Evolutionary conservation across 176 grass and related monocot species (phyloP), one percentile per base, ranked within the genome.

Genomic region (Zizania latifolia): DNA sequence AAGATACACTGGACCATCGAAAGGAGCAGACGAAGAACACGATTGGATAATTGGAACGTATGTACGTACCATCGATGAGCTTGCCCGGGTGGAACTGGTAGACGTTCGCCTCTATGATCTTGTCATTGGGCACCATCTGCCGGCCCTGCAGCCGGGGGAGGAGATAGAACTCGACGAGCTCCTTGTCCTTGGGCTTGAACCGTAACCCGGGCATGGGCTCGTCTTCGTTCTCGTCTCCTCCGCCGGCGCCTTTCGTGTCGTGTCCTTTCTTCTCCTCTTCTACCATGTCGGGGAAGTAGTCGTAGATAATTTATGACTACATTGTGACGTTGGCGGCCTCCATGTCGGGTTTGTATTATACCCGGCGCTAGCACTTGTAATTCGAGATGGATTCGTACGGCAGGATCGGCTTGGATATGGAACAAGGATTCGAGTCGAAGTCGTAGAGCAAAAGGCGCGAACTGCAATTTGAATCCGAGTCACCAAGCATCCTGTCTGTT

Each of bases 81-180:
- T 48, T 64, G 50, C 65, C 79, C 1, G 79, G 79, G 6, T 78
- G 74, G 32, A 17, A 78, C 13, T 14, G 3, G 73, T 83, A 82
- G 0, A 77, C 67, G 59, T 73, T 14, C 4, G 75, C 67, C 2
- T 87, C 60, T 79, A 78, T 82, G 67, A 83, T 5, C 30, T 6
- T 6, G 39, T 40, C 23, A 4, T 50, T 65, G 67, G 37, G 66
- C 29, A 66, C 67, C 39, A 8, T 24, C 10, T 48, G 67, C 32
- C 10, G 16, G 79, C 22, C 39, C 58, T 73, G 48, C 29, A 87
- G 73, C 60, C 14, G 75, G n/a, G 78, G 78, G 26, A 86, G 63
- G 84, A 86, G 78, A 12, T 81, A 76, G 63, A 22, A 39, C 46
- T 66, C 32, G 27, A 78, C 32, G 8, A 68, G 74, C 50, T 83